Evolutionary conservation across 2,329 filamentous ascomycete species (phyloP).

Genomic region (Cercospora sp.): DNA sequence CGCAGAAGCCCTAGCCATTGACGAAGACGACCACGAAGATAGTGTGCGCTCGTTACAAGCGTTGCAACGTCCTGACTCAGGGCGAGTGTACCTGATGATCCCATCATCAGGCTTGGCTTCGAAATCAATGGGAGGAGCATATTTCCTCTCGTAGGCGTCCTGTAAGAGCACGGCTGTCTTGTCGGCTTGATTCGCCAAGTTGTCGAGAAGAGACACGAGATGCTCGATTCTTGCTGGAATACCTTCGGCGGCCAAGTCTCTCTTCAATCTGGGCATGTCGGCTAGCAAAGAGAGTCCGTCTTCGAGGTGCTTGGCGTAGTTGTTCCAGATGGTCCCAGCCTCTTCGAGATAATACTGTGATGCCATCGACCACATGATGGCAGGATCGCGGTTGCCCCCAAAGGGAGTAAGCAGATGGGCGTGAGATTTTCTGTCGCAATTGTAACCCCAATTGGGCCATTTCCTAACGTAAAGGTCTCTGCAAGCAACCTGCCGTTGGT

Average conservation of each 20-base stretch:
- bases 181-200: not conserved
- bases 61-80: not conserved
- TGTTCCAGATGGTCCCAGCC: not conserved
- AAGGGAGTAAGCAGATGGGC: not conserved
- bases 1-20: not conserved
- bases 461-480: not conserved
- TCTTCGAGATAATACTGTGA: conserved; percentile 7
- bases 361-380: not conserved
- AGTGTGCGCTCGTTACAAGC: conserved; percentile 1
- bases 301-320: conserved; percentile 8
- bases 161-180: not conserved
- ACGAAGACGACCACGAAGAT: conserved; percentile 1
- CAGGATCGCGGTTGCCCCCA: not conserved
- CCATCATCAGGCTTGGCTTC: not conserved
- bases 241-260: conserved; percentile 1
- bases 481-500: not conserved
- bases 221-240: conserved; percentile 6
- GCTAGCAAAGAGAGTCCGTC: not conserved
- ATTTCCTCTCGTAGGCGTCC: conserved; percentile 8
- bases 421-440: not conserved
- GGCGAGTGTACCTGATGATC: not conserved
- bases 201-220: not conserved
- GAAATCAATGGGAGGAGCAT: not conserved
- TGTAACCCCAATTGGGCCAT: not conserved
- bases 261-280: not conserved